These are phyloP conservation scores for Teunomyces lycoperdinae DNA, from an alignment of 805 yeast genomes.

Conservation along the genomic window DNA sequence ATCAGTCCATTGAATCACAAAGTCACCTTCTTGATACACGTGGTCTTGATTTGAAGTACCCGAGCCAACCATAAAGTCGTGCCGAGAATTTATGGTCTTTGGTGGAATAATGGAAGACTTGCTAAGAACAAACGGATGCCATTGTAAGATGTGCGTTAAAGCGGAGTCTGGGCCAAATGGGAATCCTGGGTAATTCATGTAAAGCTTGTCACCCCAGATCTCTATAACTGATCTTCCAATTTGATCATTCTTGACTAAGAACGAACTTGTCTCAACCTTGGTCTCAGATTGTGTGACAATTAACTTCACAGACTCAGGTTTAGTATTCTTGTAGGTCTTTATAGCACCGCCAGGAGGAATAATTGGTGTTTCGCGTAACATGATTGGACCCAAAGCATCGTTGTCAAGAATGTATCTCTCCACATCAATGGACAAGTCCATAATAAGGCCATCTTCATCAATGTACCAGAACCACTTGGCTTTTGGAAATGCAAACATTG, in stretches of 20 bases:
- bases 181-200: conserved; percentile 63
- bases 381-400: conserved; percentile 57
- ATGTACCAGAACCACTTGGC: conserved; percentile 91
- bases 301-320: conserved; percentile 53
- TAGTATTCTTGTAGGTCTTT: conserved; percentile 61
- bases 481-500: conserved; percentile 89
- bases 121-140: conserved; percentile 85
- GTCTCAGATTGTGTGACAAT: conserved; percentile 68
- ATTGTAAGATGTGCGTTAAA: conserved; percentile 81
- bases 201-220: conserved; percentile 72
- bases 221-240: conserved; percentile 71
- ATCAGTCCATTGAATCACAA: conserved; percentile 59
- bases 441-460: conserved; percentile 73
- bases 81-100: conserved; percentile 33
- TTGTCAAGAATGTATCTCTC: conserved; percentile 57
- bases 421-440: conserved; percentile 65
- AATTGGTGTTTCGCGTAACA: conserved; percentile 70
- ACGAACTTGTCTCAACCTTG: conserved; percentile 66
- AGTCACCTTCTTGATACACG: conserved; percentile 62
- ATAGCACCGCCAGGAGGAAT: conserved; percentile 66
- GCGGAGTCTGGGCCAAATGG: conserved; percentile 62
- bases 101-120: conserved; percentile 70
- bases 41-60: conserved; percentile 12
- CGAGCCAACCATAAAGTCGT: conserved; percentile 12
- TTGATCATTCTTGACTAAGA: conserved; percentile 65